Evolutionary conservation across 805 yeast genomes (phyloP).

Genomic region (Barnettozyma californica): DNA sequence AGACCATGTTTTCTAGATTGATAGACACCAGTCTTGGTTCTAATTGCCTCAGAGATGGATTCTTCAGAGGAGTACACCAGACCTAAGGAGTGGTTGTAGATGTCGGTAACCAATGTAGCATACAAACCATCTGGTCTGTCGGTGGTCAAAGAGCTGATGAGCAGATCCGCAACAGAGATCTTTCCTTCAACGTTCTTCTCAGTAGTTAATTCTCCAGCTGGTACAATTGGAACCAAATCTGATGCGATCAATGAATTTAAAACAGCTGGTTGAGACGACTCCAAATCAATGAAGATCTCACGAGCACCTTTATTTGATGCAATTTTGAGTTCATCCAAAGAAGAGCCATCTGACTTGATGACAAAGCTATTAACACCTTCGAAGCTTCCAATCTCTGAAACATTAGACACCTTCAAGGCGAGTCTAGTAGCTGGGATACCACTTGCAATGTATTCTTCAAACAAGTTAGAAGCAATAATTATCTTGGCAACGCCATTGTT

Average conservation of each 20-base stretch:
- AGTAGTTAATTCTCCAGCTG: slow-evolving; percentile 16
- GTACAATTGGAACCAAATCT: slow-evolving; percentile 22
- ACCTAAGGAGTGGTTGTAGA: slow-evolving; percentile 70
- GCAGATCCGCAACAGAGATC: slow-evolving; percentile 36
- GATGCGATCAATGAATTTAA: slow-evolving; percentile 20
- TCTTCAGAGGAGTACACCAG: slow-evolving; percentile 84
- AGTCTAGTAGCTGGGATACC: slow-evolving; percentile 43
- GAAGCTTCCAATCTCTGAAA: slow-evolving; percentile 8
- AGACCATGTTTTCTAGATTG: slow-evolving; percentile 89
- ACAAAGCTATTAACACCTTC: slow-evolving; percentile 15
- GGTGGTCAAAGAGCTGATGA: slow-evolving; percentile 53
- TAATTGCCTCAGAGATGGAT: slow-evolving; percentile 77
- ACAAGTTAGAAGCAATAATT: slow-evolving; percentile 31
- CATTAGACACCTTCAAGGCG: slow-evolving; percentile 8
- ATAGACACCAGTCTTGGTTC: slow-evolving; percentile 82
- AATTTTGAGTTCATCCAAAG: slow-evolving; percentile 18
- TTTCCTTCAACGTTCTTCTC: slow-evolving; percentile 15
- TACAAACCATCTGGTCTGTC: slow-evolving; percentile 85
- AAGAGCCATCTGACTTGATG: slow-evolving; percentile 14
- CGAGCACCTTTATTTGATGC: slow-evolving; percentile 17
- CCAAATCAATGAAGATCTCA: slow-evolving; percentile 13
- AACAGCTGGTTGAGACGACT: slow-evolving; percentile 10
- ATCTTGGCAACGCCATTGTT: slow-evolving; percentile 55
- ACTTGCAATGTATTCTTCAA: slow-evolving; percentile 30
- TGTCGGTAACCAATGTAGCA: slow-evolving; percentile 77